Evolutionary conservation across 176 grass and related monocot genomes (phyloP), one percentile per base, ranked within the genome.

Genomic region (Oryza glumipatula): DNA sequence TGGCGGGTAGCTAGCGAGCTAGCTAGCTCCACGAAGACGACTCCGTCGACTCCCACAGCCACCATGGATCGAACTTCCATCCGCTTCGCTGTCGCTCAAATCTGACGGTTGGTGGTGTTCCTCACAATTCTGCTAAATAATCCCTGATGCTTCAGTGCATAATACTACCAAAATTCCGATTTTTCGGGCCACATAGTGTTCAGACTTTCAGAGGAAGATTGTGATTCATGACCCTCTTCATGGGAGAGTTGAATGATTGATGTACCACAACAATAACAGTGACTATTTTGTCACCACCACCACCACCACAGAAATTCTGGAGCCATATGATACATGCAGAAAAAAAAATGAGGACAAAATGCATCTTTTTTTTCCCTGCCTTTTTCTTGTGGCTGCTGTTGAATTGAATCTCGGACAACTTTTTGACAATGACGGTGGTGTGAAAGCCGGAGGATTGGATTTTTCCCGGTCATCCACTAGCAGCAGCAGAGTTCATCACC

Each of bases 1-100:
- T 16, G 96, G 96, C 38, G 96, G 96, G 8, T 96, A 36, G 35
- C 35, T 36, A 5, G 35, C 35, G 3, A 87, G 82, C 12, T 94
- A 87, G 82, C 49, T 67, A 58, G 16, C 58, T 63, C 58, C 7
- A 23, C 10, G 69, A 65, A 14, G 23, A 63, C 0, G 6, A 23
- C 26, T 47, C 63, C 23, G 19, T 49, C 0, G 13, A 23, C 26
- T 60, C 74, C 28, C 36, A 41, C 19, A 69, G 70, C 49, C 76
- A 79, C 63, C 70, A 83, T 28, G 4, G 5, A 36, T 61, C 28
- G 64, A 44, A 45, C 13, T 67, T 63, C 30, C 80, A 45, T 11
- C 13, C 15, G n/a, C 54, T 33, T 71, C 33, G 24, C 1, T 11
- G 45, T 7, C 26, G 49, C 17, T 64, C 64, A 65, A 72, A 65